A percentile compares a stretch with the other conserved stretches of the same genome.
phyloP scores from a whole-genome alignment of 495 filamentous ascomycete species.

The Paragyromitra xinjiangensis region DNA sequence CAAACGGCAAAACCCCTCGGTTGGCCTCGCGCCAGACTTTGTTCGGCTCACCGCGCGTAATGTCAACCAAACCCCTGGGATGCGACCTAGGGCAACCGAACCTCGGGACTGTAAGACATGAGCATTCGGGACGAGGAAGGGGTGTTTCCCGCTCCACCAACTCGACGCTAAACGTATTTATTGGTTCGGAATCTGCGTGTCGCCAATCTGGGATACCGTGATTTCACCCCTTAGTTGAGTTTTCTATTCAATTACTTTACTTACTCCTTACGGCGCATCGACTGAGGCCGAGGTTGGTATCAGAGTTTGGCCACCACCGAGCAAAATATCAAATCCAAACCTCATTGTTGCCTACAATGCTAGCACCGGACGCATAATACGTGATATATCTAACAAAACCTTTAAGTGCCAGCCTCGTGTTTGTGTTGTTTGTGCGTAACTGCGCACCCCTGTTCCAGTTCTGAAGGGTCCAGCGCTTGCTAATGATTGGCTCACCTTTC shows the following conservation, averaged over 20 bases:
- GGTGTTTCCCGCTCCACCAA: too few species aligned
- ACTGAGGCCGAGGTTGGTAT: not conserved
- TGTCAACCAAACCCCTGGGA: not conserved
- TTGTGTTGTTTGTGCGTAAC: not conserved
- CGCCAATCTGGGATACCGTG: too few species aligned
- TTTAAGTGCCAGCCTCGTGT: not conserved
- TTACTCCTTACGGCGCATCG: not conserved
- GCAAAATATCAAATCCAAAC: not conserved
- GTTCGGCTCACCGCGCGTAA: conserved; percentile 1
- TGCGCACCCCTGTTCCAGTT: not conserved
- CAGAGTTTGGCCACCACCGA: not conserved
- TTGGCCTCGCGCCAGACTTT: not conserved
- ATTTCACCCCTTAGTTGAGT: too few species aligned
- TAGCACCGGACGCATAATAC: not conserved
- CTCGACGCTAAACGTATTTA: too few species aligned
- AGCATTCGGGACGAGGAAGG: too few species aligned
- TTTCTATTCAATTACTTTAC: not conserved
- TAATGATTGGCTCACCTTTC: not conserved
- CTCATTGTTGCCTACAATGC: not conserved
- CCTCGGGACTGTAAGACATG: too few species aligned
- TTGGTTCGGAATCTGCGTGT: too few species aligned
- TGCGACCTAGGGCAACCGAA: too few species aligned
- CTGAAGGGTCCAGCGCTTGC: not conserved
- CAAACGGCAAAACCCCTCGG: not conserved
- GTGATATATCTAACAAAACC: not conserved